Base-by-base conservation (phyloP, 495 filamentous ascomycete species). In the Gamarada debralockiae region DNA sequence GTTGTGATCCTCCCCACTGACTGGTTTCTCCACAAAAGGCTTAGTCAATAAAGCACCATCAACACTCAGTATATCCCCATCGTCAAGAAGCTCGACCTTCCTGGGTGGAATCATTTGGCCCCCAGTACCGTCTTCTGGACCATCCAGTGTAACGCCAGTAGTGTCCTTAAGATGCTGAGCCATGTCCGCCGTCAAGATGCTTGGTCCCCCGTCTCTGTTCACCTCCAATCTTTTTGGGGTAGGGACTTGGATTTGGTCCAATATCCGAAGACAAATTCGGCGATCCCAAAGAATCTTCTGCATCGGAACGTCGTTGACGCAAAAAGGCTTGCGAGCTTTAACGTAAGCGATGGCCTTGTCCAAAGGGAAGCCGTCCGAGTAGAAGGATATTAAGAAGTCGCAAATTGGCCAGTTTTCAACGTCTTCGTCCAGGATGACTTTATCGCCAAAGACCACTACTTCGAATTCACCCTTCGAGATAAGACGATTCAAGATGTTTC, bases 1-100 rank as follows among this genome's bases (percentile, higher is more conserved):
- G 61, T 97, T 99, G 68, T 99, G 93, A 65, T 99, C 92, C 69
- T 99, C 93, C 14, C 95, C 93, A 66, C 88, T 96, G n/a, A 89
- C 87, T 1, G 93, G 93, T 66, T 99, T 99, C 67, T 99, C 93
- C 40, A 99, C 93, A 66, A 97, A 99, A 0, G 93, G 93, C 60
- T 99, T 99, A 54, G 75, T 85, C 37, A 99, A 77, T 8, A 82
- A 61, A 23, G 78, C 74, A 14, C 91, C 92, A 66, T 97, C 92
- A 13, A 97, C 92, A 18, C 85, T 79, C 48, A 99, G 73, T 10
- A 87, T 84, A 57, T 99, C 89, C 7, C 88, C 88, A 61, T 92
- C 84, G 56, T 97, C 92, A 18, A 90, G 76, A 52, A 97, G 71
- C 55, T 89, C 82, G 3, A 99, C 86, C 58, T 79, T 83, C 54